Evolutionary conservation across 192 early-diverging fungal species (phyloP).

Genomic region (Cladochytrium replicatum): DNA sequence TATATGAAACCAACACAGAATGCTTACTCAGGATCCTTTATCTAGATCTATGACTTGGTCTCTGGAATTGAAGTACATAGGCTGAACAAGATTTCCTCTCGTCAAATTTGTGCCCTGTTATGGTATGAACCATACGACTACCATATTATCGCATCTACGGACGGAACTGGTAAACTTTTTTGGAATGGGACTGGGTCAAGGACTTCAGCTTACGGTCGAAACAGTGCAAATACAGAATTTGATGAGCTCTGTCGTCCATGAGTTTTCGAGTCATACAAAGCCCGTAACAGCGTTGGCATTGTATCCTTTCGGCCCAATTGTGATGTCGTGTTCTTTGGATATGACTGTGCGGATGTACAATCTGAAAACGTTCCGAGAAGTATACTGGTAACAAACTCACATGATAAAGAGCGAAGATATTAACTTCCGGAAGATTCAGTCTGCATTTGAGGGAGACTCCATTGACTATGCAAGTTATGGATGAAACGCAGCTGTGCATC

Average conservation of each 20-base stretch:
- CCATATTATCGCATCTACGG: conserved; percentile 31
- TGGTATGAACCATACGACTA: conserved; percentile 33
- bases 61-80: conserved; percentile 15
- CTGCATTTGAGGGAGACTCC: conserved; percentile 32
- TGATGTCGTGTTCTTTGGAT: conserved; percentile 33
- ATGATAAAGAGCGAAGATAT: neutral
- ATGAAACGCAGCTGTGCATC: conserved; percentile 30
- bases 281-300: conserved; percentile 27
- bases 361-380: conserved; percentile 35
- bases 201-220: neutral
- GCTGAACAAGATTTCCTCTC: conserved; percentile 16
- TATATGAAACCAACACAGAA: neutral
- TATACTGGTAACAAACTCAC: conserved; percentile 31
- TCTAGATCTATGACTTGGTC: conserved; percentile 14
- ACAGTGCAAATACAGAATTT: conserved; percentile 32
- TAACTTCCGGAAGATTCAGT: conserved; percentile 11
- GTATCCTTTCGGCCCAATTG: conserved; percentile 27
- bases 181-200: too few species aligned
- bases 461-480: conserved; percentile 25
- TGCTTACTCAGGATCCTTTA: neutral
- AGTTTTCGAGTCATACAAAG: conserved; percentile 35
- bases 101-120: conserved; percentile 28
- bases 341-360: conserved; percentile 34
- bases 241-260: conserved; percentile 30
- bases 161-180: conserved; percentile 24